Conservation (phyloP, 805 yeast genomes). For the Ogataea trehaloabstinens region DNA sequence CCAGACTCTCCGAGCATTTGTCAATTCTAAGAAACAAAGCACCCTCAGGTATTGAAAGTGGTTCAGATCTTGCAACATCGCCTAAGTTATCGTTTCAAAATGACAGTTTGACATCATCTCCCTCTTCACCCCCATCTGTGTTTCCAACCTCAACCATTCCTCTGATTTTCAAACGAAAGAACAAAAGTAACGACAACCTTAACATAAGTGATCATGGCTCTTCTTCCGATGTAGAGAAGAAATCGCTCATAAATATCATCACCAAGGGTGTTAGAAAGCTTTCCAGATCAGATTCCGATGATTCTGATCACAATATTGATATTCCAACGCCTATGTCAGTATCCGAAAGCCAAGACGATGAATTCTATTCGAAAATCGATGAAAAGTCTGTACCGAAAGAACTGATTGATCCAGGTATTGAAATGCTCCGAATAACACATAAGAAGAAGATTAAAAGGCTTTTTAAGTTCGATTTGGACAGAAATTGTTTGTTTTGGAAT, state of each 20-base stretch:
- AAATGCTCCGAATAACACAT: conserved; percentile 66
- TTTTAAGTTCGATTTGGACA: conserved; percentile 54
- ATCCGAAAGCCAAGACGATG: conserved; percentile 9
- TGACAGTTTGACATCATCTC: not conserved
- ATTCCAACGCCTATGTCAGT: conserved; percentile 3
- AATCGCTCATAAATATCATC: conserved; percentile 6
- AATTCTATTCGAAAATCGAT: conserved; percentile 20
- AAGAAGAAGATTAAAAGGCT: conserved; percentile 60
- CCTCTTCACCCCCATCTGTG: not conserved
- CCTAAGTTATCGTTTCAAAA: not conserved
- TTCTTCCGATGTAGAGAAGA: conserved; percentile 7
- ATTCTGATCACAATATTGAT: conserved; percentile 10
- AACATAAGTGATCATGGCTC: conserved; percentile 12
- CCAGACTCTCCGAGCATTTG: conserved; percentile 7
- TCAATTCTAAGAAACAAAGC: conserved; percentile 9
- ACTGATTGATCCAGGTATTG: conserved; percentile 55
- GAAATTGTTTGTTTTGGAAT: conserved; percentile 59
- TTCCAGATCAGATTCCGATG: conserved; percentile 19
- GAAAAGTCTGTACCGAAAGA: conserved; percentile 41
- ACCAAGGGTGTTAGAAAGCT: conserved; percentile 14
- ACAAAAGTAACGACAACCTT: conserved; percentile 9
- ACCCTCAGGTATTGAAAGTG: conserved; percentile 1
- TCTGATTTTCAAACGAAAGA: conserved; percentile 6
- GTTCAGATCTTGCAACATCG: not conserved
- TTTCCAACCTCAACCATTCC: conserved; percentile 1